Evolutionary conservation across 2,329 filamentous ascomycete genomes (phyloP).

Genomic region (Paecilomyces sp.): DNA sequence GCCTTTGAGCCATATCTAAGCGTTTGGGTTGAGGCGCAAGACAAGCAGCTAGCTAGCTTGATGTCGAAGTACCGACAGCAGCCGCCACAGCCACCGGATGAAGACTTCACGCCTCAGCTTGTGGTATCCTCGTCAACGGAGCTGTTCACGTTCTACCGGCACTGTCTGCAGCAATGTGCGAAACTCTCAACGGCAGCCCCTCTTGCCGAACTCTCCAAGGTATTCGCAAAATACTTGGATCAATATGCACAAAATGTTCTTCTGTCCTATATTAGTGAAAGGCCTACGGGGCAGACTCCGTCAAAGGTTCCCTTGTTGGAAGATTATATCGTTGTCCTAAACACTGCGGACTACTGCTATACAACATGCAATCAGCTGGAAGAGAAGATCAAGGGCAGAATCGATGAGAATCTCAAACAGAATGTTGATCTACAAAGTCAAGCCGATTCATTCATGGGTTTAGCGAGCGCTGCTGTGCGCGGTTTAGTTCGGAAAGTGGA

Average conservation of each 20-base stretch:
- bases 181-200: constrained; percentile 90
- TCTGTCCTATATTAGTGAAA: constrained; percentile 60
- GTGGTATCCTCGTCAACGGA: constrained; percentile 94
- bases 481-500: constrained; percentile 80
- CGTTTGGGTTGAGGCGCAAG: constrained; percentile 94
- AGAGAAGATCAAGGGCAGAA: constrained; percentile 85
- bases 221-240: constrained; percentile 87
- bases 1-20: constrained; percentile 97
- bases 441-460: constrained; percentile 89
- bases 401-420: constrained; percentile 68
- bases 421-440: constrained; percentile 86
- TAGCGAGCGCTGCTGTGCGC: constrained; percentile 80
- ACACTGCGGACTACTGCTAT: constrained; percentile 97
- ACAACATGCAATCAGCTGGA: constrained; percentile 87
- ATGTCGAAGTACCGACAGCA: constrained; percentile 84
- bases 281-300: constrained; percentile 47
- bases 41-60: constrained; percentile 74
- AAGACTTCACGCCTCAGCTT: constrained; percentile 84
- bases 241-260: constrained; percentile 92
- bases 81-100: constrained; percentile 70
- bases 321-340: constrained; percentile 78
- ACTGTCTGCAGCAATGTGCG: constrained; percentile 86
- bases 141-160: constrained; percentile 93
- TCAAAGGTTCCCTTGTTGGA: constrained; percentile 52
- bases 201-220: constrained; percentile 74